Conservation (phyloP, 352 stramenopile species). For the Peronospora belbahrii region DNA sequence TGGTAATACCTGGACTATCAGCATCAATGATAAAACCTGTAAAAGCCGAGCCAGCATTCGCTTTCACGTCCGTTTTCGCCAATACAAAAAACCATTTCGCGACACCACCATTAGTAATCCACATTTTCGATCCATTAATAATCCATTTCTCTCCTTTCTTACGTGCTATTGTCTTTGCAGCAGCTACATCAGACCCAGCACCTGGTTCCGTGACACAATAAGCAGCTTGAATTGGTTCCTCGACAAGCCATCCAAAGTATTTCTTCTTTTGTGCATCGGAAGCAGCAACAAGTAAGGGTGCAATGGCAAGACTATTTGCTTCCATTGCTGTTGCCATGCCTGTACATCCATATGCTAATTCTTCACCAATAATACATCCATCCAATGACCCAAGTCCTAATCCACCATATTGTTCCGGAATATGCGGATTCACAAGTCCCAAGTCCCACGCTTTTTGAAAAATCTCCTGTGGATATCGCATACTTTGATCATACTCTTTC, state of each 20-base stretch:
- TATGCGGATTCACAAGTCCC: constrained; percentile 82
- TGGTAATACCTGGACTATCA: constrained; percentile 77
- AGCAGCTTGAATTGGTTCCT: constrained; percentile 74
- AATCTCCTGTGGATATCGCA: constrained; percentile 83
- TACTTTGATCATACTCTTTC: constrained; percentile 73
- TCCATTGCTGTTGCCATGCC: constrained; percentile 89
- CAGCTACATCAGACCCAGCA: constrained; percentile 84
- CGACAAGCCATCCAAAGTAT: constrained; percentile 78
- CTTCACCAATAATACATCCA: constrained; percentile 82
- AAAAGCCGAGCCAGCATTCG: constrained; percentile 74
- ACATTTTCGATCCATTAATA: constrained; percentile 91
- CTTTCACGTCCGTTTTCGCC: constrained; percentile 79
- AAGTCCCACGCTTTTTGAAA: constrained; percentile 87
- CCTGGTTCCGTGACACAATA: constrained; percentile 89
- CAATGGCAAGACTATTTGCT: constrained; percentile 76
- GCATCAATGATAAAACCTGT: constrained; percentile 88
- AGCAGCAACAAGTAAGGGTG: constrained; percentile 76
- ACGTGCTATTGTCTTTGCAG: constrained; percentile 85
- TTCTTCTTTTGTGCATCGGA: constrained; percentile 80
- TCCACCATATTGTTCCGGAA: constrained; percentile 80
- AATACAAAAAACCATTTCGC: constrained; percentile 90
- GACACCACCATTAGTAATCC: constrained; percentile 90
- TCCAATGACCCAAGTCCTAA: constrained; percentile 74
- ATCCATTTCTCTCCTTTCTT: constrained; percentile 92
- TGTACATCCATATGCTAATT: constrained; percentile 88